Percentiles rank a stretch among this genome's conserved stretches.
These are phyloP conservation scores for Gonapodya sp. DNA, from an alignment of 192 early-diverging fungal genomes.

Conservation along the genomic window DNA sequence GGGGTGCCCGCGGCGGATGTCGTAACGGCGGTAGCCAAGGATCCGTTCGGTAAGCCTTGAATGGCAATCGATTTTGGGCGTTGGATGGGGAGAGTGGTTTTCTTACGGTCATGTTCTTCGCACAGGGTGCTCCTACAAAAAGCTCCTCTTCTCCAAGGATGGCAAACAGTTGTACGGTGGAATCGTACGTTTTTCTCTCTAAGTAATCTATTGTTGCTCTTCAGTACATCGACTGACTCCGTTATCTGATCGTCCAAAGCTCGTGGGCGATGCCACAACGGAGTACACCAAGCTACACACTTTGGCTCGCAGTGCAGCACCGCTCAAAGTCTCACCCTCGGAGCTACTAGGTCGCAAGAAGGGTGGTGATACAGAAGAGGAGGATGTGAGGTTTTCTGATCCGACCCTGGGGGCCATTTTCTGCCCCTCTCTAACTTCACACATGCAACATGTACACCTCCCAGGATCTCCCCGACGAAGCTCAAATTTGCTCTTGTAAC, in stretches of 20 bases:
- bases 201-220: background rate
- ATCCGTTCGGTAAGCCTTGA: slow-evolving; percentile 28
- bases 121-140: slow-evolving; percentile 42
- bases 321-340: slow-evolving; percentile 34
- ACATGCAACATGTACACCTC: background rate
- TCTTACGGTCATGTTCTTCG: background rate
- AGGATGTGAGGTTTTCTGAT: background rate
- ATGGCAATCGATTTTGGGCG: slow-evolving; percentile 20
- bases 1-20: slow-evolving; percentile 12
- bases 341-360: slow-evolving; percentile 41
- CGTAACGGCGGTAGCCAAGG: slow-evolving; percentile 28
- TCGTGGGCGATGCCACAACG: slow-evolving; percentile 50
- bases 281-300: slow-evolving; percentile 55
- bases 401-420: no score
- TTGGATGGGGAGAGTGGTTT: background rate
- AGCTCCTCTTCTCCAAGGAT: slow-evolving; percentile 47
- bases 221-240: background rate
- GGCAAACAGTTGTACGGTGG: slow-evolving; percentile 58
- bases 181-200: slow-evolving; percentile 27
- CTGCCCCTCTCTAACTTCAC: background rate
- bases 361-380: slow-evolving; percentile 26
- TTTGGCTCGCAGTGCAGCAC: slow-evolving; percentile 37
- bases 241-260: background rate
- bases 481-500: slow-evolving; percentile 64
- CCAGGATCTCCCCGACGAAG: slow-evolving; percentile 48